Percentiles rank a stretch among this genome's conserved stretches.
These are phyloP conservation scores for Inga oerstediana DNA, from an alignment of 306 rosid genomes.

Conservation along the genomic window DNA sequence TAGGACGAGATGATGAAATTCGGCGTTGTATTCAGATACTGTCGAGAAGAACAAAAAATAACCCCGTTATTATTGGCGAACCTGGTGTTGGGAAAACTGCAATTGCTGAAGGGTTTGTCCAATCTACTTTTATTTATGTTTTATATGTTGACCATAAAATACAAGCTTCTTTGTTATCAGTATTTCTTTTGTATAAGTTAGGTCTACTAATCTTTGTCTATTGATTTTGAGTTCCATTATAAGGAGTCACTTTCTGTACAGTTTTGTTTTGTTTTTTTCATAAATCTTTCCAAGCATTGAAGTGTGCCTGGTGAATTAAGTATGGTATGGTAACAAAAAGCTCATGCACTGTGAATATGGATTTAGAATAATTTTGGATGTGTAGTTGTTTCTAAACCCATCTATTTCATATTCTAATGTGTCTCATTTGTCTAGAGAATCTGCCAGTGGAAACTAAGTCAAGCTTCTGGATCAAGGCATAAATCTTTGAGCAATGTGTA, in stretches of 20 bases:
- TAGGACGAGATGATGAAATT: conserved; percentile 96
- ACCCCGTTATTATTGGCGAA: conserved; percentile 97
- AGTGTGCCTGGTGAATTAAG: not conserved
- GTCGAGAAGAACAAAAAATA: conserved; percentile 92
- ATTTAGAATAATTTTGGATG: not conserved
- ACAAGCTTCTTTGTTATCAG: not conserved
- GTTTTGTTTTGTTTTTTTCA: not conserved
- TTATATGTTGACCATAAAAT: conserved; percentile 2
- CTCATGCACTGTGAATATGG: not conserved
- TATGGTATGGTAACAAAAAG: not conserved
- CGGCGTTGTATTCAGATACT: conserved; percentile 91
- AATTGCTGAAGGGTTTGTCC: conserved; percentile 94
- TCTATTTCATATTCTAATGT: not conserved
- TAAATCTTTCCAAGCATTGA: conserved; percentile 9
- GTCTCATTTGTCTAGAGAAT: conserved; percentile 17
- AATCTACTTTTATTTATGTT: not conserved
- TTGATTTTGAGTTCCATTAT: conserved; percentile 10
- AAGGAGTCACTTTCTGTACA: not conserved
- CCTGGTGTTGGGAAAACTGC: conserved; percentile 99
- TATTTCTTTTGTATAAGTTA: not conserved
- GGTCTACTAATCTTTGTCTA: not conserved
- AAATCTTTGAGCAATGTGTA: conserved; percentile 3
- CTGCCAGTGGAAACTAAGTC: conserved; percentile 24
- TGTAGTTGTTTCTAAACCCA: not conserved
- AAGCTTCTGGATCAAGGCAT: conserved; percentile 16